Percentiles rank a stretch among this genome's conserved stretches.
Evolutionary conservation across 2,329 filamentous ascomycete species (phyloP).

Genomic region (Plectosphaerella cucumerina): DNA sequence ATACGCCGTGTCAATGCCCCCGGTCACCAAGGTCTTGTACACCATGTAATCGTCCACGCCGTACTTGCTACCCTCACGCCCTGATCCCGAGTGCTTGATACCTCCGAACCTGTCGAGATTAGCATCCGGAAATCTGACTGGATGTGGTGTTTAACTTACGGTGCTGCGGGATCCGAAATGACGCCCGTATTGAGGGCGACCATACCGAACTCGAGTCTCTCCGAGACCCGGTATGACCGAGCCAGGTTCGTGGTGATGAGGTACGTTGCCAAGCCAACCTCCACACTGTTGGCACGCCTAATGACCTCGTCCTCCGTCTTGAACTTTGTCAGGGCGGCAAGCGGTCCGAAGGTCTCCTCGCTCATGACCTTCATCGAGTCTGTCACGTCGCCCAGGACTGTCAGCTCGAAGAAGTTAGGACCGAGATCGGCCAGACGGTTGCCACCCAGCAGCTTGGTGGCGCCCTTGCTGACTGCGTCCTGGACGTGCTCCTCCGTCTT

Average conservation of each 20-base stretch:
- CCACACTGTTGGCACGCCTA: slow-evolving; percentile 59
- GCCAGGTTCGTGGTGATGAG: slow-evolving; percentile 55
- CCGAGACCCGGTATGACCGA: slow-evolving; percentile 36
- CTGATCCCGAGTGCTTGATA: slow-evolving; percentile 12
- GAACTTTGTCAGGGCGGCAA: slow-evolving; percentile 67
- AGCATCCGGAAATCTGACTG: background rate
- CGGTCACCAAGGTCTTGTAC: slow-evolving; percentile 50
- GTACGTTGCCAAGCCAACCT: slow-evolving; percentile 71
- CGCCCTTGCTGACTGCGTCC: slow-evolving; percentile 61
- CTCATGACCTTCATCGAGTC: slow-evolving; percentile 60
- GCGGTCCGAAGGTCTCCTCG: slow-evolving; percentile 74
- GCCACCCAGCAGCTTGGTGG: slow-evolving; percentile 56
- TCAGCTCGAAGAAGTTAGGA: slow-evolving; percentile 67
- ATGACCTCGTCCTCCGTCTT: slow-evolving; percentile 68
- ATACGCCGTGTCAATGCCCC: slow-evolving; percentile 12
- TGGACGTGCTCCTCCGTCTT: slow-evolving; percentile 62
- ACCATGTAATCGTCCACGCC: slow-evolving; percentile 48
- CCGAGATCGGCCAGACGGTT: slow-evolving; percentile 59
- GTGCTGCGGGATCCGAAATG: slow-evolving; percentile 13
- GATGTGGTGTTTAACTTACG: slow-evolving; percentile 19
- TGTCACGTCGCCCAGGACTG: slow-evolving; percentile 66
- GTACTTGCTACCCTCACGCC: slow-evolving; percentile 13
- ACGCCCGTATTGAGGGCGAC: slow-evolving; percentile 59
- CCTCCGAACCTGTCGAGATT: slow-evolving; percentile 10
- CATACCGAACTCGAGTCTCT: slow-evolving; percentile 60